phyloP scores from a whole-genome alignment of 2,329 filamentous ascomycete genomes.

The Aotearoamyces nothofagi region DNA sequence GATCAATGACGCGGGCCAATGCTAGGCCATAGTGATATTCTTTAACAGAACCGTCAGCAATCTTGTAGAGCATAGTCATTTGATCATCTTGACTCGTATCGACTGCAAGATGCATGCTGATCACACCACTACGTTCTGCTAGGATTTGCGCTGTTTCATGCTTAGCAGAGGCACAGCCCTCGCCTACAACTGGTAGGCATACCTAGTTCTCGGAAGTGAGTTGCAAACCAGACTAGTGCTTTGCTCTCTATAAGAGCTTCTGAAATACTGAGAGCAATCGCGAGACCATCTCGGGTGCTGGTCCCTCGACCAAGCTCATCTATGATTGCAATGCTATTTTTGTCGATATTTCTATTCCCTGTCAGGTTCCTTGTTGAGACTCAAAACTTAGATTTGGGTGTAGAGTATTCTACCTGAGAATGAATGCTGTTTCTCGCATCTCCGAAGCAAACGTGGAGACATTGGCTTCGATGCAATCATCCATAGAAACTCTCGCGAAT shows the following conservation, averaged over 20 bases:
- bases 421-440: conserved; percentile 93
- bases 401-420: conserved; percentile 38
- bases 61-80: conserved; percentile 81
- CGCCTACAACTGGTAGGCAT: conserved; percentile 8
- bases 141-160: conserved; percentile 47
- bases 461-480: conserved; percentile 80
- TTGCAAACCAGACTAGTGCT: conserved; percentile 81
- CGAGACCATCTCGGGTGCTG: conserved; percentile 73
- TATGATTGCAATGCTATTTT: conserved; percentile 64
- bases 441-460: conserved; percentile 88
- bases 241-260: conserved; percentile 72
- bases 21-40: conserved; percentile 73
- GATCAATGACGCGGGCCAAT: conserved; percentile 58
- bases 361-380: too few species aligned
- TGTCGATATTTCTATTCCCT: conserved; percentile 58
- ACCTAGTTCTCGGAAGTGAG: conserved; percentile 73
- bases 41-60: conserved; percentile 54
- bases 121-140: conserved; percentile 58
- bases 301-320: conserved; percentile 90
- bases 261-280: conserved; percentile 79
- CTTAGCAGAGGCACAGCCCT: conserved; percentile 4
- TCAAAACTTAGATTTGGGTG: conserved; percentile 1
- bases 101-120: conserved; percentile 69
- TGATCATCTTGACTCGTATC: conserved; percentile 40
- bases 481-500: conserved; percentile 75